These are phyloP conservation scores for Coniochaeta sp. DNA, from an alignment of 2,329 filamentous ascomycete species.

Conservation along the genomic window DNA sequence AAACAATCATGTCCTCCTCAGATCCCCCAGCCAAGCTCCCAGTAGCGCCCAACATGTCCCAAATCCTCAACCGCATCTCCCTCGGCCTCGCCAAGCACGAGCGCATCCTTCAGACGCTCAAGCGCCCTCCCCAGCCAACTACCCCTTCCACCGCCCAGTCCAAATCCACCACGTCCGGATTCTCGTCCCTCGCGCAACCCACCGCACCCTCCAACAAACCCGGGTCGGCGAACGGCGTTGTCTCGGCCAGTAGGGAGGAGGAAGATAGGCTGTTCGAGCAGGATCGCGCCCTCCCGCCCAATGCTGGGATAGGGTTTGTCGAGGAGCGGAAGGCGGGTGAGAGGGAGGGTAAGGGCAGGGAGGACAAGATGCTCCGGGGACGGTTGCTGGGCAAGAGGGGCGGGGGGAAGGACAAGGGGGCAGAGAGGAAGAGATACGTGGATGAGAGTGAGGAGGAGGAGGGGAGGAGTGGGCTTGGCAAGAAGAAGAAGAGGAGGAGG, in stretches of 20 bases:
- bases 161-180: background rate
- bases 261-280: constrained; percentile 7
- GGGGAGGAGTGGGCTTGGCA: constrained; percentile 20
- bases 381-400: constrained; percentile 17
- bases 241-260: constrained; percentile 5
- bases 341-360: constrained; percentile 11
- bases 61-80: constrained; percentile 33
- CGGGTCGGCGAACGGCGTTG: too few species aligned
- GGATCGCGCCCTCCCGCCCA: constrained; percentile 13
- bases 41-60: constrained; percentile 25
- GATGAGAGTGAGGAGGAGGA: constrained; percentile 23
- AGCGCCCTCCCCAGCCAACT: constrained; percentile 5
- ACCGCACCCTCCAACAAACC: too few species aligned
- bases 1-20: background rate
- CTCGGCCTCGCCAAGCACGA: constrained; percentile 27
- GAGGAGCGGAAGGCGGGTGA: constrained; percentile 15
- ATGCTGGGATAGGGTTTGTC: constrained; percentile 34
- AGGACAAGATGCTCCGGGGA: constrained; percentile 22
- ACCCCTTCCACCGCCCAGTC: constrained; percentile 1
- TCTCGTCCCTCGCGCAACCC: constrained; percentile 3
- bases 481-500: constrained; percentile 10
- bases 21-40: constrained; percentile 16
- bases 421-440: constrained; percentile 2
- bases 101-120: constrained; percentile 21
- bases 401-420: constrained; percentile 8